Evolutionary conservation across 148 eudicot species (phyloP), one percentile per base, ranked within the genome.

Genomic region (Cornus florida): DNA sequence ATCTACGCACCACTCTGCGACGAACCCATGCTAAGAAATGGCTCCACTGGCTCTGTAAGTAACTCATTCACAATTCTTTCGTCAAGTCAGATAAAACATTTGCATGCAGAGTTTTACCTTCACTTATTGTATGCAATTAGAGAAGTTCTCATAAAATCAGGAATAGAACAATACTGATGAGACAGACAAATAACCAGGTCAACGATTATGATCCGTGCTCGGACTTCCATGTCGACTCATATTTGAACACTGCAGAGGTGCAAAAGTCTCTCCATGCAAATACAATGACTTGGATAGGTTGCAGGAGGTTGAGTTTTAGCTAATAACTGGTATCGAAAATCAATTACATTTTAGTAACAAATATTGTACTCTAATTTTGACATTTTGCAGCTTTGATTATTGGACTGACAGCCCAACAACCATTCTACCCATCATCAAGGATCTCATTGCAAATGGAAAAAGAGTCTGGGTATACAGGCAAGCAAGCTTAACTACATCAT

Each of bases 381-480:
- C 59, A 53, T 53, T 53, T 12, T 23, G 4, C 84, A 86, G 89
- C 48, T 33, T 7, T 59, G 76, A 70, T 74, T 38, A 48, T n/a
- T 86, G 91, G 91, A 75, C 77, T 28, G 91, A 88, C 73, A 82
- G 81, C 69, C 83, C 86, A 69, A 71, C 76, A 13, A 86, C 80
- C 28, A 56, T 88, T 57, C 79, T 88, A 72, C 91, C 91, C 6
- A 76, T 86, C 59, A 80, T 88, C 69, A 70, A 67, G 75, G 69
- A 82, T 69, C 81, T 88, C 46, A 86, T 88, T 65, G 79, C 74
- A 70, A 86, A 85, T 75, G 87, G 87, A 74, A 59, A 81, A 10
- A 80, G 84, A 59, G 84, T 88, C 3, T 88, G 91, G 91, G 35
- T 88, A 31, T 88, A 83, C 83, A 88, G 91, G 91, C 80, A 82